Base-by-base conservation (phyloP, 345 rosid species). In the Dovyalis caffra region DNA sequence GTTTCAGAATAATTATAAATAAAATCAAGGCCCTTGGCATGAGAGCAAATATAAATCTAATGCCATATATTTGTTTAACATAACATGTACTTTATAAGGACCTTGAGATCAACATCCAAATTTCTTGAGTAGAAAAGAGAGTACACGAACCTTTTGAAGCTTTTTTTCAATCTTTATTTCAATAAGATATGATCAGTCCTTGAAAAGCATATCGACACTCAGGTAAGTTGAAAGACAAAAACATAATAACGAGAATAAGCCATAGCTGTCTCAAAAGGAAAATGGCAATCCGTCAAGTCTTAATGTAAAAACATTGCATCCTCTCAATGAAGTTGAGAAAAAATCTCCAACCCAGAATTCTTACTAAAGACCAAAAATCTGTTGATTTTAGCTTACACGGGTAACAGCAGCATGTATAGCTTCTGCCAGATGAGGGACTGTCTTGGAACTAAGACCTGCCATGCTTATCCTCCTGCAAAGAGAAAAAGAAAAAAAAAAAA, bases 331-430 rank as follows among this genome's bases (percentile, higher is more conserved):
- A 29, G 29, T 47, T 25, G 64, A 15, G 37, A 18, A 8, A 31
- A 51, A 15, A 63, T 8, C 8, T 16, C 56, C 14, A 18, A 14
- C 26, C 70, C 43, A 35, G 47, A 57, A 31, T 33, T 43, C 32
- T 65, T 77, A 72, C 18, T 40, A 32, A 16, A 5, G 21, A 21
- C 56, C 63, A 5, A 56, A 34, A 62, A 53, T 70, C 73, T 70
- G 38, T 38, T 66, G 53, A 37, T 29, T 71, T 57, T 23, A 23
- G 64, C 49, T 31, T 38, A 57, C 25, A 28, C 32, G 72, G 8
- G 88, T 70, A 57, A 87, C 85, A 0, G 86, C 86, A 11, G 77
- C 84, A 56, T 87, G 87, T 32, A 87, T 87, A 26, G 88, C 90
- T 33, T 85, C 85, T 26, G 82, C 77, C 43, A 87, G 84, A 74